Evolutionary conservation across 73 alveolate genomes (phyloP).

Genomic region (Paramecium pentaurelia): DNA sequence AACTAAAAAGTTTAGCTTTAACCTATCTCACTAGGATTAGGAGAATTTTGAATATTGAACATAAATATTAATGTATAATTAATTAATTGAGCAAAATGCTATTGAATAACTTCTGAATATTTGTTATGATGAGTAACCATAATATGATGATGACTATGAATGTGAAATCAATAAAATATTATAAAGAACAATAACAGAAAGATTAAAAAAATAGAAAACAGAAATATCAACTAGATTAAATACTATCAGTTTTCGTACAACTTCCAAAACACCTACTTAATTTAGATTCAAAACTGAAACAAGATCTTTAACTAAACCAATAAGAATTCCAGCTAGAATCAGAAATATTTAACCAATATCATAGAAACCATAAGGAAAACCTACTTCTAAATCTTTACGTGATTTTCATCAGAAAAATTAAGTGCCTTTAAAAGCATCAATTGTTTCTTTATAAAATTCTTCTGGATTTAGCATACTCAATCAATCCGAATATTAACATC

Average conservation of each 20-base stretch:
- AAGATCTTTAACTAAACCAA: neutral
- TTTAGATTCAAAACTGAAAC: neutral
- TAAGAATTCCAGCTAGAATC: neutral
- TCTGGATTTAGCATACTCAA: neutral
- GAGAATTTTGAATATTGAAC: constrained; percentile 17
- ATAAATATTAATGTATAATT: neutral
- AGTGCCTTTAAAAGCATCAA: neutral
- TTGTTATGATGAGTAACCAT: neutral
- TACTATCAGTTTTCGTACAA: neutral
- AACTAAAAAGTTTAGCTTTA: neutral
- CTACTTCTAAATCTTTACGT: neutral
- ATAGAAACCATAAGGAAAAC: neutral
- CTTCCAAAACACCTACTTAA: neutral
- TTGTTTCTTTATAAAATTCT: neutral
- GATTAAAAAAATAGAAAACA: neutral
- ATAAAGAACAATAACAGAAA: neutral
- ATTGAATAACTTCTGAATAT: neutral
- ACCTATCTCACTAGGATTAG: neutral
- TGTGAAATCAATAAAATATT: neutral
- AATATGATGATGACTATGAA: neutral
- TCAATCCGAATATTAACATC: neutral
- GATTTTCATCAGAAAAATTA: neutral
- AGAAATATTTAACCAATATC: neutral
- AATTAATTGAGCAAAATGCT: neutral
- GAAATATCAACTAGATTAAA: neutral